Percentiles rank a stretch among this genome's conserved stretches.
Conservation (phyloP, 2,329 filamentous ascomycete genomes). For the Pyricularia pennisetigena region DNA sequence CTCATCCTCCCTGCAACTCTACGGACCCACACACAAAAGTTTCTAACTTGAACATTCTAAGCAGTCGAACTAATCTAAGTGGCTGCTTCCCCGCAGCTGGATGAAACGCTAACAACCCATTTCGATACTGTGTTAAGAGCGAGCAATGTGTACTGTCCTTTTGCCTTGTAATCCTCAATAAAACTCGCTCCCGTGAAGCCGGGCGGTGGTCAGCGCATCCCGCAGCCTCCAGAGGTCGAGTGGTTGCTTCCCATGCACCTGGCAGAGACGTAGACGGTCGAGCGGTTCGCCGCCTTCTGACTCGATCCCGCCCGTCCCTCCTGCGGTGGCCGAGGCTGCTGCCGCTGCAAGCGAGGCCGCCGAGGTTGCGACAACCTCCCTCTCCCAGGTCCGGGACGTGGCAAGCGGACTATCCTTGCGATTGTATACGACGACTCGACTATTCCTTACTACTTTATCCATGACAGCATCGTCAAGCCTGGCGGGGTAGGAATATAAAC, state of each 20-base stretch:
- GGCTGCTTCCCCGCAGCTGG: no score
- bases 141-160: no score
- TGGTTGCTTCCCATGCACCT: constrained; percentile 71
- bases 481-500: constrained; percentile 21
- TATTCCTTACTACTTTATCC: constrained; percentile 74
- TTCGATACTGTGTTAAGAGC: no score
- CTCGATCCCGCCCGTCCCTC: constrained; percentile 38
- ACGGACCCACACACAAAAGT: no score
- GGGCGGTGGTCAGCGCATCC: constrained; percentile 31
- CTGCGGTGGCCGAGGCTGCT: constrained; percentile 11
- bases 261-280: constrained; percentile 61
- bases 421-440: constrained; percentile 74
- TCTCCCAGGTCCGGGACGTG: constrained; percentile 32
- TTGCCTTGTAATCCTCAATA: no score
- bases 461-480: constrained; percentile 81
- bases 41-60: no score
- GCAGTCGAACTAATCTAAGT: no score
- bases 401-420: constrained; percentile 62
- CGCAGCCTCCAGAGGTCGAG: constrained; percentile 50
- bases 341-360: constrained; percentile 4
- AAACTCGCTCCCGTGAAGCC: no score
- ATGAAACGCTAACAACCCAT: no score
- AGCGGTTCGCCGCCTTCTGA: constrained; percentile 56
- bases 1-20: no score
- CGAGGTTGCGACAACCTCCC: constrained; percentile 13